phyloP scores from a whole-genome alignment of 2,329 filamentous ascomycete genomes.

The Lasiodiplodia citricola region DNA sequence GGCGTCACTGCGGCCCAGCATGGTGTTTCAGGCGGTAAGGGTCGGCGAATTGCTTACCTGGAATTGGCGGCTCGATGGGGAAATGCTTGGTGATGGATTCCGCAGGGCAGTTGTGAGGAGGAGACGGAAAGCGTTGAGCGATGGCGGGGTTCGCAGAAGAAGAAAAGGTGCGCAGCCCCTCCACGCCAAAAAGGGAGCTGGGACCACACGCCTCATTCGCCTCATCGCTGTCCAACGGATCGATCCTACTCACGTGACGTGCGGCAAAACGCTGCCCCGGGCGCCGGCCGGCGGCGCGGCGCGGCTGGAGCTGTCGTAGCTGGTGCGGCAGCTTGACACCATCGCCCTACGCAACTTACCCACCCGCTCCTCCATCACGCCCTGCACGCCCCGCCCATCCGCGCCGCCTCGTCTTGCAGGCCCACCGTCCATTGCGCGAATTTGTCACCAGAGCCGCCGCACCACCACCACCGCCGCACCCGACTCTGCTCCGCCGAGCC shows the following conservation, averaged over 20 bases:
- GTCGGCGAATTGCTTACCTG: slow-evolving; percentile 22
- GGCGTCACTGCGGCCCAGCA: slow-evolving; percentile 12
- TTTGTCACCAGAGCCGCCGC: slow-evolving; percentile 15
- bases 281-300: slow-evolving; percentile 6
- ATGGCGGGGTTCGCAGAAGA: slow-evolving; percentile 22
- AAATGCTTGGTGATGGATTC: neutral
- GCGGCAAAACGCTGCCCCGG: slow-evolving; percentile 8
- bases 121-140: slow-evolving; percentile 26
- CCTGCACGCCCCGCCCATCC: slow-evolving; percentile 9
- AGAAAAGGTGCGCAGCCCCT: slow-evolving; percentile 16
- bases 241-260: neutral
- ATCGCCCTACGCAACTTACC: slow-evolving; percentile 2
- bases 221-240: neutral
- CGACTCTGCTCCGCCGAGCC: slow-evolving; percentile 15
- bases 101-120: neutral
- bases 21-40: slow-evolving; percentile 4
- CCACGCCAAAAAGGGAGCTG: slow-evolving; percentile 18
- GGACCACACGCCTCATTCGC: slow-evolving; percentile 13
- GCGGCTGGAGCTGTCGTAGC: slow-evolving; percentile 12
- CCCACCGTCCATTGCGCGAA: slow-evolving; percentile 17
- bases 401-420: neutral
- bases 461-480: neutral
- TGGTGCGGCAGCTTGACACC: slow-evolving; percentile 12
- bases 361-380: neutral
- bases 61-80: neutral